These are phyloP conservation scores for Geopyxis carbonaria DNA, from an alignment of 495 filamentous ascomycete genomes.

Conservation along the genomic window DNA sequence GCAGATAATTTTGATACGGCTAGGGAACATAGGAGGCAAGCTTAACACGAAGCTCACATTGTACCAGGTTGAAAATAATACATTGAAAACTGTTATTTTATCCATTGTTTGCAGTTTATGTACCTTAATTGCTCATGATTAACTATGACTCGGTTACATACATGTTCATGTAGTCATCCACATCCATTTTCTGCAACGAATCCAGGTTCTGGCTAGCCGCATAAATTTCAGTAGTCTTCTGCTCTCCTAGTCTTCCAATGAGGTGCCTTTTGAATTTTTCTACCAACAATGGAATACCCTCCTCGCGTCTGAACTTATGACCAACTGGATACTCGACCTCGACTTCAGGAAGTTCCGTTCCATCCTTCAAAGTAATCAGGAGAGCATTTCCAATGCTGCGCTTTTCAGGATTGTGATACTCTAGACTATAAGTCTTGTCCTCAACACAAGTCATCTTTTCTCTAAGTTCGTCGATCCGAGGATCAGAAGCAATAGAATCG, in stretches of 20 bases:
- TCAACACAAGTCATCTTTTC: constrained; percentile 88
- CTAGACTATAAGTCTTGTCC: constrained; percentile 79
- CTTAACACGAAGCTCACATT: too few species aligned
- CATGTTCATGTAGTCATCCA: constrained; percentile 87
- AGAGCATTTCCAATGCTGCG: constrained; percentile 93
- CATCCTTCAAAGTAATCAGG: constrained; percentile 83
- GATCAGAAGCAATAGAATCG: constrained; percentile 79
- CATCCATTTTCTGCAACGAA: constrained; percentile 39
- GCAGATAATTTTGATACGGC: too few species aligned
- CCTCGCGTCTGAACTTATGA: constrained; percentile 76
- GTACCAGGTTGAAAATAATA: too few species aligned
- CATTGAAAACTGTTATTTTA: too few species aligned
- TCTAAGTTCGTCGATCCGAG: constrained; percentile 74
- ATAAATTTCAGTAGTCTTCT: constrained; percentile 60
- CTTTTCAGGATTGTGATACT: constrained; percentile 86
- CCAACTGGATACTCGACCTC: constrained; percentile 91
- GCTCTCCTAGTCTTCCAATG: constrained; percentile 58
- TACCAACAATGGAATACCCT: constrained; percentile 92
- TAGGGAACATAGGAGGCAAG: too few species aligned
- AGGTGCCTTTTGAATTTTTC: constrained; percentile 90
- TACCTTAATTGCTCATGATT: not conserved
- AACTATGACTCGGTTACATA: constrained; percentile 53
- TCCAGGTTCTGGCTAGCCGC: constrained; percentile 58
- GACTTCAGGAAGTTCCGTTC: constrained; percentile 79
- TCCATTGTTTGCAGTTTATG: too few species aligned